Conservation (phyloP, 2,329 filamentous ascomycete species). For the Mycocentrospora acerina region DNA sequence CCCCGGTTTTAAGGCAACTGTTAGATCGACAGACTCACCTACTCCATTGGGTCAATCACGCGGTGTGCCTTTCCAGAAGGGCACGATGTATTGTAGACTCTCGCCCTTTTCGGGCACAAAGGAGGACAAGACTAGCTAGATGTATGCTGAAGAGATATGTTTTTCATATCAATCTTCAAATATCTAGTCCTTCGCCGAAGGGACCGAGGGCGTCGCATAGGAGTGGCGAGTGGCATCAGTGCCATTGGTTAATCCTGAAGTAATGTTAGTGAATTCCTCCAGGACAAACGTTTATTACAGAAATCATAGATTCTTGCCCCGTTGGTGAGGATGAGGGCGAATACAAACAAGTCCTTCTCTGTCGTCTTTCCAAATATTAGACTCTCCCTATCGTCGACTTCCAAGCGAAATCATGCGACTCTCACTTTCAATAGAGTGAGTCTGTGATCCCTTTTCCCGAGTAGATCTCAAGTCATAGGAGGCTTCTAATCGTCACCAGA, state of each 20-base stretch:
- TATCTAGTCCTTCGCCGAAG: neutral
- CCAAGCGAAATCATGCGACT: conserved; percentile 9
- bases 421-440: conserved; percentile 10
- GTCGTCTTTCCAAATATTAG: neutral
- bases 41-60: too few species aligned
- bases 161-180: too few species aligned
- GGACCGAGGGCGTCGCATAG: neutral
- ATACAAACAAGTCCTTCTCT: conserved; percentile 4
- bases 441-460: conserved; percentile 2
- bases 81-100: too few species aligned
- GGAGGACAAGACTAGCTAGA: too few species aligned
- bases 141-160: too few species aligned
- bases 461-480: neutral
- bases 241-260: neutral
- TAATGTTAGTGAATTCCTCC: conserved; percentile 2
- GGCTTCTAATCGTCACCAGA: neutral
- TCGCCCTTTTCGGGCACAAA: too few species aligned
- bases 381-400: conserved; percentile 1
- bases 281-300: conserved; percentile 1
- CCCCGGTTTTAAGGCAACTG: too few species aligned
- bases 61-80: too few species aligned
- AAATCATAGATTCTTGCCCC: too few species aligned
- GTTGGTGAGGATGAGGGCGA: too few species aligned
- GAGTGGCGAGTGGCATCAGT: conserved; percentile 1
- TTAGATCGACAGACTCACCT: too few species aligned